Evolutionary conservation across 192 early-diverging fungal genomes (phyloP).

Genomic region (Gonapodya sp.): DNA sequence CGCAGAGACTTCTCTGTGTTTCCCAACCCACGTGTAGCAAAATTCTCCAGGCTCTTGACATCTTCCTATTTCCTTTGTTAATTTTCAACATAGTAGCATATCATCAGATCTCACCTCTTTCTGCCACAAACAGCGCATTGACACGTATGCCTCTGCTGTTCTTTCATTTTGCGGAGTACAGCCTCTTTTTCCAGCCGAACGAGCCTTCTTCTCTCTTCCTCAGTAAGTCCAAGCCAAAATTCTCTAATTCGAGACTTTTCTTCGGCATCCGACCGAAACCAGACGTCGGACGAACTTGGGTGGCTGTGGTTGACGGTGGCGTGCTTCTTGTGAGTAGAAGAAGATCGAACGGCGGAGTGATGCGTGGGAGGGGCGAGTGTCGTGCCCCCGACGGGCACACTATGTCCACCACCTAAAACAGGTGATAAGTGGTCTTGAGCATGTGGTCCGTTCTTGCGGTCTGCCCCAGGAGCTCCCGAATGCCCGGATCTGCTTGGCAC

Average conservation of each 20-base stretch:
- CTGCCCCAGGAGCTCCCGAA: no score
- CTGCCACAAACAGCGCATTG: slow-evolving; percentile 73
- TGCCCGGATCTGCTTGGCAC: no score
- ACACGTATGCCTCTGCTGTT: slow-evolving; percentile 75
- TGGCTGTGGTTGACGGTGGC: background rate
- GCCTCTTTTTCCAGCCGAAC: slow-evolving; percentile 80
- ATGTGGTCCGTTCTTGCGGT: no score
- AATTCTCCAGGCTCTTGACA: no score
- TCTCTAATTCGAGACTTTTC: slow-evolving; percentile 71
- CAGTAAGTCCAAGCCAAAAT: slow-evolving; percentile 73
- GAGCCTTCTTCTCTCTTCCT: slow-evolving; percentile 66
- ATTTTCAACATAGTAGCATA: no score
- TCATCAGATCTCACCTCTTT: slow-evolving; percentile 47
- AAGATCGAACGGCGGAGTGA: background rate
- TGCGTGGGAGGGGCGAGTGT: background rate
- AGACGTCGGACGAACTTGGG: slow-evolving; percentile 29
- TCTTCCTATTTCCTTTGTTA: no score
- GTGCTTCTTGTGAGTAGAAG: background rate
- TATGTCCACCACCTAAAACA: no score
- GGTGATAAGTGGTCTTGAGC: no score
- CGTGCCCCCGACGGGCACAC: no score
- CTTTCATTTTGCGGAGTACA: slow-evolving; percentile 81
- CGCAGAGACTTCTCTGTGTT: no score
- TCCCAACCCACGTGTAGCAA: no score
- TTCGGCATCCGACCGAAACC: slow-evolving; percentile 61